A percentile compares a stretch with the other conserved stretches of the same genome.
Evolutionary conservation across 148 eudicot genomes (phyloP).

Genomic region (Dysphania ambrosioides): DNA sequence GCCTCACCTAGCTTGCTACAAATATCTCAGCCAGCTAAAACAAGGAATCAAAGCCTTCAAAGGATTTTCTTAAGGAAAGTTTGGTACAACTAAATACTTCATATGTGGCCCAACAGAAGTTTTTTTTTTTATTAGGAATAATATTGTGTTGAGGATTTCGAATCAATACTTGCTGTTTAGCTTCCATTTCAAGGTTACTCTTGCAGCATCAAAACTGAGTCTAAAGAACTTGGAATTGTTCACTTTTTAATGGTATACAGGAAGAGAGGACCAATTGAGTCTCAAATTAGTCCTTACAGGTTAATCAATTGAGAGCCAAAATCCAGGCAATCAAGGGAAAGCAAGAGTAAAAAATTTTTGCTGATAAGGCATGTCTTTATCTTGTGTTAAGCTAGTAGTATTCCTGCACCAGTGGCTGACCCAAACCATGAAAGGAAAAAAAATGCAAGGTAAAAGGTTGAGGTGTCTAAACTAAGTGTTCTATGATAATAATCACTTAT

Average conservation of each 20-base stretch:
- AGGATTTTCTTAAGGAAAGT: not conserved
- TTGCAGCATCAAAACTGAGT: not conserved
- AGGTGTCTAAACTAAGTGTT: not conserved
- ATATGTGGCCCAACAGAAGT: too few relatives aligned
- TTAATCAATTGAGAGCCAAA: not conserved
- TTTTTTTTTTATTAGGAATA: not conserved
- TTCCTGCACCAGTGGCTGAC: not conserved
- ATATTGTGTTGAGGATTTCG: not conserved
- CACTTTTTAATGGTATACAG: not conserved
- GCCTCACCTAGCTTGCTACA: not conserved
- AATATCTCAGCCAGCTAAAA: not conserved
- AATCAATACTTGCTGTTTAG: not conserved
- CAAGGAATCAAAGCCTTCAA: not conserved
- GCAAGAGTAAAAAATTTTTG: not conserved
- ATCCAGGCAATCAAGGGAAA: not conserved
- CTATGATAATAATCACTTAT: not conserved
- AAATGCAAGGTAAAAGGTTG: not conserved
- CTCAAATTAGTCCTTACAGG: not conserved
- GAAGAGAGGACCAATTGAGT: not conserved
- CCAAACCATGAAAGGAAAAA: too few relatives aligned
- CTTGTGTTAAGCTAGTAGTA: not conserved
- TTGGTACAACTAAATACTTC: not conserved
- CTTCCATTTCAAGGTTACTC: not conserved
- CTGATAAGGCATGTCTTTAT: not conserved
- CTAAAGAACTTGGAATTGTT: too few relatives aligned